Evolutionary conservation across 305 asterid genomes (phyloP).

Genomic region (Solanum aculeatissimum): DNA sequence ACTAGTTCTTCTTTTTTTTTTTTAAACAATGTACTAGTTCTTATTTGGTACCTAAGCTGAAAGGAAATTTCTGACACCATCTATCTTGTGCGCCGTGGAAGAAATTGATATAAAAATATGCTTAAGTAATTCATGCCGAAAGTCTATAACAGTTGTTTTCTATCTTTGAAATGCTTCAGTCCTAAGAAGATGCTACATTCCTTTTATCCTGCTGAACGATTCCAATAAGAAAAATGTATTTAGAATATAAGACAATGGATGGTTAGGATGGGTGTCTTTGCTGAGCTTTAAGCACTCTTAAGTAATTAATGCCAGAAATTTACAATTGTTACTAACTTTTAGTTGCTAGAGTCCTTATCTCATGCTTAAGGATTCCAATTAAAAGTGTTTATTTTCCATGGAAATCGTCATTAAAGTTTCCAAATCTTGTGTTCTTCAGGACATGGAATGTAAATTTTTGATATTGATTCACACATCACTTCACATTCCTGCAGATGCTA

Average conservation of each 20-base stretch:
- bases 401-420: background rate
- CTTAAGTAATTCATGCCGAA: background rate
- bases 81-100: background rate
- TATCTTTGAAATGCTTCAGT: background rate
- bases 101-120: background rate
- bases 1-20: background rate
- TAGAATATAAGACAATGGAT: background rate
- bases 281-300: background rate
- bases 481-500: background rate
- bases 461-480: background rate
- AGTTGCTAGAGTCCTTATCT: background rate
- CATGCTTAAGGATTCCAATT: background rate
- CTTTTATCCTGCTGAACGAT: background rate
- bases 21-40: constrained; percentile 14
- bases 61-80: background rate
- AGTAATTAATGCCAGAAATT: background rate
- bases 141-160: background rate
- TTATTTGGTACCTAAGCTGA: background rate
- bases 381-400: background rate
- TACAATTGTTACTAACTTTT: background rate
- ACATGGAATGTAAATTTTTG: background rate
- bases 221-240: background rate
- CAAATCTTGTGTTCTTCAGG: background rate
- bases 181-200: background rate
- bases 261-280: background rate